Base-by-base conservation (phyloP, 306 rosid genomes). In the Trifolium pratense region DNA sequence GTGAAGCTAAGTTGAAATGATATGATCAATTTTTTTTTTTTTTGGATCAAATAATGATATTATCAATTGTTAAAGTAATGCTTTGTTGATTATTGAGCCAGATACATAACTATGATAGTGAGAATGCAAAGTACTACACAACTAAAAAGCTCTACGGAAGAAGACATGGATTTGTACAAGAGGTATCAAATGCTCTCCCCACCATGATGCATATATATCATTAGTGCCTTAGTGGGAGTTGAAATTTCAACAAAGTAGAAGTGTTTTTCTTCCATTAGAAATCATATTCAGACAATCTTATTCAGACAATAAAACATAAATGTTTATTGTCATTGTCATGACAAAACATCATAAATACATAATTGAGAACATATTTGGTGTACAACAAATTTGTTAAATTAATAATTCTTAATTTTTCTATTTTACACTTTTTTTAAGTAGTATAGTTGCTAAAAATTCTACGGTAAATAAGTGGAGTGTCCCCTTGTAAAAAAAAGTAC, bases 1-100 rank as follows among this genome's bases (percentile, higher is more conserved):
- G 15, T 63, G 46, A 62, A 34, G 15, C 26, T 34, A 3, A 10
- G 49, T 26, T 69, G 49, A 69, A 51, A 52, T 70, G 20, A 70
- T 70, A n/a, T n/a, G n/a, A n/a, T n/a, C n/a, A n/a, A n/a, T n/a
- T n/a, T n/a, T n/a, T n/a, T n/a, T n/a, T n/a, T n/a, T n/a, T n/a
- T n/a, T n/a, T n/a, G n/a, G n/a, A n/a, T n/a, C n/a, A n/a, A n/a
- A n/a, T n/a, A n/a, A n/a, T n/a, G n/a, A n/a, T n/a, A n/a, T n/a
- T n/a, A 70, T 25, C n/a, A 34, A 21, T 36, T 15, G 13, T 13
- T 12, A 40, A 65, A 65, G 10, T 13, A 42, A 42, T 40, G 52
- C 17, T 39, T 12, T 23, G 51, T 65, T 65, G 20, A 39, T 67
- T 14, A 20, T 40, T 9, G 14, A 2, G 4, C 14, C 3, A 40